Evolutionary conservation across 441 rosid genomes (phyloP).

Genomic region (Pelargonium cotyledonis): DNA sequence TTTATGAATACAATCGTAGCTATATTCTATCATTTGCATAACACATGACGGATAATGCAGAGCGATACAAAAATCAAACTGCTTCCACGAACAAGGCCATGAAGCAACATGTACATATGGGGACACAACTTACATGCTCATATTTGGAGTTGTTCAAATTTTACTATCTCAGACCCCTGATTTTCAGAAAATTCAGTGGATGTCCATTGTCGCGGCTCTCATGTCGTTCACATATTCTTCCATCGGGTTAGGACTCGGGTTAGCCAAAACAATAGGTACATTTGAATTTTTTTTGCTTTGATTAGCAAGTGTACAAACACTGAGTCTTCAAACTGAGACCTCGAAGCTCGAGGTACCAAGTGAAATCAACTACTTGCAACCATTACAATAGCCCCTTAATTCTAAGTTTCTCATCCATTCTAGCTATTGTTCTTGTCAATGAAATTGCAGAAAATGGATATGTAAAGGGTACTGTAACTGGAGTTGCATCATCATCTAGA

Average conservation of each 20-base stretch:
- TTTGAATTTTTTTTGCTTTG: not conserved
- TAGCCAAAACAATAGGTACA: constrained; percentile 48
- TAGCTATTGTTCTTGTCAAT: not conserved
- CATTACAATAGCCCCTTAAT: no score
- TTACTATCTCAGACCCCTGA: constrained; percentile 53
- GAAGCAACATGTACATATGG: constrained; percentile 35
- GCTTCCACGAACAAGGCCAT: constrained; percentile 56
- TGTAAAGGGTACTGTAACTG: constrained; percentile 36
- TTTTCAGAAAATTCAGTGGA: constrained; percentile 45
- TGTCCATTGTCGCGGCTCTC: constrained; percentile 49
- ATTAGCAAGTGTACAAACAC: no score
- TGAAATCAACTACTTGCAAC: no score
- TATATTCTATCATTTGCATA: no score
- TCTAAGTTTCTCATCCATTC: not conserved
- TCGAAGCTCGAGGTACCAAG: no score
- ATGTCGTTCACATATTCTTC: constrained; percentile 64
- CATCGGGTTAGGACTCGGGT: constrained; percentile 52
- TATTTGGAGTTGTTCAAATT: constrained; percentile 46
- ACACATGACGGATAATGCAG: constrained; percentile 20
- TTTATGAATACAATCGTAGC: no score
- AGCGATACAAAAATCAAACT: constrained; percentile 54
- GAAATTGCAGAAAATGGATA: constrained; percentile 35
- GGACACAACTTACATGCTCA: constrained; percentile 35
- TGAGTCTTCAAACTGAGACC: no score
- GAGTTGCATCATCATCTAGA: constrained; percentile 23